These are phyloP conservation scores for Gypsophila paniculata DNA, from an alignment of 179 eudicot species.

Conservation along the genomic window DNA sequence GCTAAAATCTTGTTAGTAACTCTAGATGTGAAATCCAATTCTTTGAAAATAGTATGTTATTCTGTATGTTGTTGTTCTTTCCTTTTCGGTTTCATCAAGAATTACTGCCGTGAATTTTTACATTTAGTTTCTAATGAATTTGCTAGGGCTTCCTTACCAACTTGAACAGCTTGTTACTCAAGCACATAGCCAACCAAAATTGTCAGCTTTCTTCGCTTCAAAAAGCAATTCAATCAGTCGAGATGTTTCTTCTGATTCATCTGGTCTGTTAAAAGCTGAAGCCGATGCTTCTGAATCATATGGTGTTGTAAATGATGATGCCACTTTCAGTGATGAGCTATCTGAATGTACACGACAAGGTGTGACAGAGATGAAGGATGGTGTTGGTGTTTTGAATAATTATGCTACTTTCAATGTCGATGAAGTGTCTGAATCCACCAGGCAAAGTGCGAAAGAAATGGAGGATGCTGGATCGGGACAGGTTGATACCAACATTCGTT, in stretches of 20 bases:
- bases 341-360: conserved; percentile 30
- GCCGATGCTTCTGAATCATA: conserved; percentile 31
- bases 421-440: conserved; percentile 32
- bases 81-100: not conserved
- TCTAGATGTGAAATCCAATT: not conserved
- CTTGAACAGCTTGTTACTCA: conserved; percentile 66
- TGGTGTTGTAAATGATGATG: conserved; percentile 25
- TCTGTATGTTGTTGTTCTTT: not conserved
- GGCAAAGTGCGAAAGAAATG: conserved; percentile 23
- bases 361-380: conserved; percentile 24
- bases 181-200: conserved; percentile 56
- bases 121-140: not conserved
- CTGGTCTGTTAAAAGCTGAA: conserved; percentile 30
- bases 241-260: conserved; percentile 28
- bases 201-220: conserved; percentile 58
- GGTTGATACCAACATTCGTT: conserved; percentile 19
- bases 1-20: not conserved
- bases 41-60: not conserved
- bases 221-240: conserved; percentile 30
- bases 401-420: conserved; percentile 25
- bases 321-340: conserved; percentile 31
- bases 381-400: conserved; percentile 25
- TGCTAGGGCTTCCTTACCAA: conserved; percentile 51
- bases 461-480: conserved; percentile 21
- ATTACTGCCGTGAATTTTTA: not conserved